phyloP scores from a whole-genome alignment of 2,329 filamentous ascomycete genomes.

The Capronia epimyces region DNA sequence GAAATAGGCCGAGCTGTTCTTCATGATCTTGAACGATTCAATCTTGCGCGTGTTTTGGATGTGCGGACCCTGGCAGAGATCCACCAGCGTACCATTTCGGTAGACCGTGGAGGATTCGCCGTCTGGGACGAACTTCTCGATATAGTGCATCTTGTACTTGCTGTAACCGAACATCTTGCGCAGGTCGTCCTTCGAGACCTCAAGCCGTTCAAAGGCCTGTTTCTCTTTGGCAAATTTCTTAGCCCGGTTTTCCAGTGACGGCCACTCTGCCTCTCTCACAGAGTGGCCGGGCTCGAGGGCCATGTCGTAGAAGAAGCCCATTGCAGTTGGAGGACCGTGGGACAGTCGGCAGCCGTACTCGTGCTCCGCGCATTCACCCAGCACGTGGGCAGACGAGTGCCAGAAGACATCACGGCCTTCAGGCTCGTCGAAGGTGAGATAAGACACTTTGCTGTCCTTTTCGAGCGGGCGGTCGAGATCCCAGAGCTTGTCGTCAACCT shows the following conservation, averaged over 20 bases:
- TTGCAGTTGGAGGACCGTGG: constrained; percentile 84
- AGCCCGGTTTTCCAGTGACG: constrained; percentile 74
- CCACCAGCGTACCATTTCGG: constrained; percentile 85
- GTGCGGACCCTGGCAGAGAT: constrained; percentile 91
- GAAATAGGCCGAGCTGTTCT: constrained; percentile 80
- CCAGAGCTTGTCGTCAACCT: constrained; percentile 82
- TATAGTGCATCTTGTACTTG: constrained; percentile 98
- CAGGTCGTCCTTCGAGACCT: constrained; percentile 82
- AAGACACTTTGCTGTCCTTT: constrained; percentile 74
- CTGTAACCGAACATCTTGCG: constrained; percentile 97
- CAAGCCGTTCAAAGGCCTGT: constrained; percentile 86
- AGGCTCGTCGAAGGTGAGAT: constrained; percentile 71
- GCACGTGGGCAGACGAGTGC: constrained; percentile 91
- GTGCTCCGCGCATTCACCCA: constrained; percentile 90
- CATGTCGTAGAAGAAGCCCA: constrained; percentile 98
- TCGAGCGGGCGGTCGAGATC: constrained; percentile 88
- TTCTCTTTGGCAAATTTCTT: constrained; percentile 89
- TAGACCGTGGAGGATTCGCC: constrained; percentile 92
- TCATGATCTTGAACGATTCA: constrained; percentile 91
- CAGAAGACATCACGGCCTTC: constrained; percentile 93
- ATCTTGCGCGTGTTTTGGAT: constrained; percentile 90
- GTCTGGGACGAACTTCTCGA: constrained; percentile 83
- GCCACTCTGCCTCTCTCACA: constrained; percentile 73
- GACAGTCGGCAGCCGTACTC: constrained; percentile 87
- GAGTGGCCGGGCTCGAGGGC: constrained; percentile 64